Base-by-base conservation (phyloP, 1,284 basidiomycete genomes). In the Fomes fomentarius region DNA sequence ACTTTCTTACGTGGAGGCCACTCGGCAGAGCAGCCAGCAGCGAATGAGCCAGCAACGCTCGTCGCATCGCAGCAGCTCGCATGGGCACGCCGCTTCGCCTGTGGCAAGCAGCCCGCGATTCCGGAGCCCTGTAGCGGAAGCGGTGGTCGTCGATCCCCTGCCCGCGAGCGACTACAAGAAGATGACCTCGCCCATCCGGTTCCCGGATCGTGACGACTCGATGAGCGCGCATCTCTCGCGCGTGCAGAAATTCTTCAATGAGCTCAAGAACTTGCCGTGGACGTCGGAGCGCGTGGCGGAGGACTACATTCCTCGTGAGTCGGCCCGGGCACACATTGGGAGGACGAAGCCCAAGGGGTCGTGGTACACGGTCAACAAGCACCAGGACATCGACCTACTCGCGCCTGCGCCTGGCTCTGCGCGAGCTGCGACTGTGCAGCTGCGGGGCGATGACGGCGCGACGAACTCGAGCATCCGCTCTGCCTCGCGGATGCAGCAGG, bases 191-290 rank as follows among this genome's bases (percentile, higher is more conserved):
- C 65, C 66, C 1, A 44, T 59, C 19, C 60, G 56, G 25, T 47
- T 54, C 22, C 50, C 60, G 19, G 56, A 54, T 4, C 54, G 57
- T 5, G 68, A 71, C 41, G 64, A 66, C 26, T 67, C 70, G 4
- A 50, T 70, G 33, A 62, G 62, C 40, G 64, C 68, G n/a, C 69
- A 69, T 49, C 34, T 69, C 56, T 57, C 66, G 39, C 65, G 66
- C 26, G 52, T 71, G 19, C 60, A 60, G 22, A 62, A 63, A 42
- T 72, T 72, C 63, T 37, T 74, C 44, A 60, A 61, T 15, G 67
- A 66, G 22, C 53, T 74, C 22, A 61, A 58, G 49, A 54, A 66
- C 41, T 66, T 74, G 7, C 72, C 72, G 1, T 74, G 71, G 71
- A 63, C 68, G 8, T 63, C 68, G 1, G 61, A 62, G 1, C 67